Evolutionary conservation across 306 rosid species (phyloP), one percentile per base, ranked within the genome.

Genomic region (Trifolium repens): DNA sequence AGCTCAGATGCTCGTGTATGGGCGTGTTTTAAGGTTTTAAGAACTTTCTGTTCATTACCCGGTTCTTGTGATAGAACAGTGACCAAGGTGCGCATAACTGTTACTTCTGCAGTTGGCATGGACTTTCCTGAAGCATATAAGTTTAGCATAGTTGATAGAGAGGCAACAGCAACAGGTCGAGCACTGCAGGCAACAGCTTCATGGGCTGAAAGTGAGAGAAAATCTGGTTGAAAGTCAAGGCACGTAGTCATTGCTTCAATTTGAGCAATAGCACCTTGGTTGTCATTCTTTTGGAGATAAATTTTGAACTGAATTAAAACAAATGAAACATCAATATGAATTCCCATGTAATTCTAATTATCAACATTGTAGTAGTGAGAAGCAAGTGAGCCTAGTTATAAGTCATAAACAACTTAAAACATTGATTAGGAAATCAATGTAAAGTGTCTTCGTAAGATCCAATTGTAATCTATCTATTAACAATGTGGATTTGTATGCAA

Each of bases 161-260:
- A 83, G 42, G 96, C 83, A 79, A 89, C 90, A 57, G 97, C 96
- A 65, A 94, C 91, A 72, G 96, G 79, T 81, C 84, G 79, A 85
- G 89, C 93, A 67, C 61, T 91, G 88, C 93, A 91, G 59, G 98
- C 98, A 85, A 94, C 88, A 80, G 98, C 97, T 88, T 94, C 98
- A 70, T 94, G 98, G 50, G 98, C 96, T 64, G 97, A 86, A 73
- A 91, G 97, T 71, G 97, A 90, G 79, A 94, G 88, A 74, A 87
- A 94, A 67, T 91, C 96, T 30, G 96, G 92, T 27, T 84, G 85
- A 83, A 94, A 94, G 84, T 91, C 96, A 50, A 89, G 89, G 91
- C 96, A 88, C 7, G 91, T 62, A 27, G 87, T 74, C 97, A 94
- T 90, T 50, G 92, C 96, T 85, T 87, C 96, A 73, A 94, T 85